Evolutionary conservation across 2,329 filamentous ascomycete species (phyloP).

Genomic region (Colletotrichum limetticola): DNA sequence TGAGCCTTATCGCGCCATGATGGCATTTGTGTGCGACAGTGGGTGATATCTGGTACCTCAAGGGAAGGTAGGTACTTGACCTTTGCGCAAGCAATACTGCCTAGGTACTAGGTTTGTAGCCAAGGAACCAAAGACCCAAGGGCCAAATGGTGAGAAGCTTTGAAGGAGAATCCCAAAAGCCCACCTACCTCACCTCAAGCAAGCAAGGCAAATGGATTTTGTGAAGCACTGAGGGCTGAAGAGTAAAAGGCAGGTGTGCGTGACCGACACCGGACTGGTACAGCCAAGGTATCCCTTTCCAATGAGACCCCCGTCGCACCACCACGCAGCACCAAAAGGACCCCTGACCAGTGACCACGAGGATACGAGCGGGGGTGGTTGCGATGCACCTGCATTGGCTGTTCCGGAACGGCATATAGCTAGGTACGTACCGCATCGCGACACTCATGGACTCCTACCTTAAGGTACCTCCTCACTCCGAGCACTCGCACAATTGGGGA

Average conservation of each 20-base stretch:
- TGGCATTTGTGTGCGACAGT: constrained; percentile 14
- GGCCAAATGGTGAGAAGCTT: too few relatives aligned
- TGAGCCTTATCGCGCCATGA: constrained; percentile 37
- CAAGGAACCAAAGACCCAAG: too few relatives aligned
- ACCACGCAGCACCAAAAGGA: constrained; percentile 17
- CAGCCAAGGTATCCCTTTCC: constrained; percentile 30
- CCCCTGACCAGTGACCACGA: constrained; percentile 33
- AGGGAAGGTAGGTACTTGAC: background rate
- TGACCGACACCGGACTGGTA: constrained; percentile 34
- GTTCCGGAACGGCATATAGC: constrained; percentile 20
- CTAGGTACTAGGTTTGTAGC: too few relatives aligned
- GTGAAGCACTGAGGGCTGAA: too few relatives aligned
- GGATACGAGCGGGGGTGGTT: constrained; percentile 28
- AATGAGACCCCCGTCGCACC: constrained; percentile 17
- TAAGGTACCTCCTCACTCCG: too few relatives aligned
- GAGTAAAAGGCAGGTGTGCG: background rate
- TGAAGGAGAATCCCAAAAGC: too few relatives aligned
- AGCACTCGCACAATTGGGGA: background rate
- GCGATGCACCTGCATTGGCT: constrained; percentile 37
- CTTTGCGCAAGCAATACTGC: background rate
- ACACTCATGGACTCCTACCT: background rate
- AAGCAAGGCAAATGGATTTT: too few relatives aligned
- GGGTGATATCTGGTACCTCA: too few relatives aligned
- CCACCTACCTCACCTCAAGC: too few relatives aligned
- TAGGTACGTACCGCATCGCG: background rate